Evolutionary conservation across 345 rosid genomes (phyloP).

Genomic region (Brassica rapa): DNA sequence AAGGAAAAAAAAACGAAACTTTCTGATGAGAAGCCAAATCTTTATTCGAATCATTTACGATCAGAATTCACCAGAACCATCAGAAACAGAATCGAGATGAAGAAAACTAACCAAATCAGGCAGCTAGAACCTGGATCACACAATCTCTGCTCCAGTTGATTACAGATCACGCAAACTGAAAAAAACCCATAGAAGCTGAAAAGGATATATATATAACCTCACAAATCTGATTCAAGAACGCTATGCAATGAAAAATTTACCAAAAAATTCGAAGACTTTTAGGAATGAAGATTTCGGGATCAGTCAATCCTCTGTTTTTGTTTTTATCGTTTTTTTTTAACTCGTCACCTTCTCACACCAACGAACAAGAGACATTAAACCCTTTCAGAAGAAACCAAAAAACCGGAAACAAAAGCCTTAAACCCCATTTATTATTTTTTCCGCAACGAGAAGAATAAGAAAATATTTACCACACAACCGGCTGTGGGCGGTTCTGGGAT

Average conservation of each 20-base stretch:
- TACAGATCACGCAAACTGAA: conserved; percentile 29
- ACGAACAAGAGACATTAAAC: conserved; percentile 41
- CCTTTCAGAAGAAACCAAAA: conserved; percentile 47
- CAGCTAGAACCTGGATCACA: conserved; percentile 28
- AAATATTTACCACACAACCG: conserved; percentile 41
- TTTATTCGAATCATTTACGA: conserved; percentile 22
- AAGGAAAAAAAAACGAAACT: neutral
- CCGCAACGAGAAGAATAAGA: neutral
- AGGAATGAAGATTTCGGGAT: conserved; percentile 1
- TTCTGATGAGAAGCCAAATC: conserved; percentile 17
- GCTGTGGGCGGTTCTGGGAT: conserved; percentile 40
- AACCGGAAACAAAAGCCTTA: conserved; percentile 38
- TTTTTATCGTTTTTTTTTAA: neutral
- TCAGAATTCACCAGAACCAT: conserved; percentile 9
- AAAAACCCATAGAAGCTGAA: neutral
- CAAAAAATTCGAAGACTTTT: neutral
- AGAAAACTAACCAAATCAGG: conserved; percentile 34
- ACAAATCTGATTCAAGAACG: conserved; percentile 14
- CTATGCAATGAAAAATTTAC: conserved; percentile 6
- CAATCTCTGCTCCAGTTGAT: conserved; percentile 10
- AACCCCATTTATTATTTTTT: conserved; percentile 52
- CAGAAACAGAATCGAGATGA: conserved; percentile 6
- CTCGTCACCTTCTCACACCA: conserved; percentile 6
- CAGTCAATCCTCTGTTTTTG: neutral
- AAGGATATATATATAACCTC: neutral